These are phyloP conservation scores for Termitomyces bulborhizus DNA, from an alignment of 768 basidiomycete species.

Conservation along the genomic window DNA sequence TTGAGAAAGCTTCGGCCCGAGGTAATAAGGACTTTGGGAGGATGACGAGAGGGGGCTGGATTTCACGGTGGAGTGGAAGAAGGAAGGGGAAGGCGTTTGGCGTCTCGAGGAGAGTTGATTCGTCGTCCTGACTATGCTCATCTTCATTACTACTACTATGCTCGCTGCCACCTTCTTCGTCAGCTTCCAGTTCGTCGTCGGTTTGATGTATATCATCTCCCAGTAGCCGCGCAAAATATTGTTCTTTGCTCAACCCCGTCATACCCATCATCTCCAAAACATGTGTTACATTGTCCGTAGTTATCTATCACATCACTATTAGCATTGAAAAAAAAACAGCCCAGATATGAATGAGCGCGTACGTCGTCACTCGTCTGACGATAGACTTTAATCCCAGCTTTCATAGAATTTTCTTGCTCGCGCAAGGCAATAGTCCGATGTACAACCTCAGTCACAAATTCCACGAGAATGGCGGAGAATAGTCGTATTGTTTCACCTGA, in stretches of 20 bases:
- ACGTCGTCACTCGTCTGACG: constrained; percentile 39
- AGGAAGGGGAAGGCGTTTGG: constrained; percentile 8
- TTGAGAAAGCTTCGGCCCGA: not conserved
- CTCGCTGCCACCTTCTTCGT: not conserved
- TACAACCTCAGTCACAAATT: constrained; percentile 47
- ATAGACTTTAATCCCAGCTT: constrained; percentile 59
- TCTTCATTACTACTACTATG: constrained; percentile 2
- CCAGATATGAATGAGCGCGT: constrained; percentile 1
- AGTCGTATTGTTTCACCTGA: constrained; percentile 43
- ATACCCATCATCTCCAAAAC: constrained; percentile 44
- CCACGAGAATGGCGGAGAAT: constrained; percentile 36
- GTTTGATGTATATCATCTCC: constrained; percentile 2
- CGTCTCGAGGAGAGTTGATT: constrained; percentile 3
- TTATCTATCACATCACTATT: constrained; percentile 28
- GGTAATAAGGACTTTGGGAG: constrained; percentile 10
- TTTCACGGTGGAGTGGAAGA: constrained; percentile 19
- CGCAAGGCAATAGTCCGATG: constrained; percentile 46
- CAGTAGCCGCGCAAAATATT: constrained; percentile 34
- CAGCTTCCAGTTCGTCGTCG: constrained; percentile 3
- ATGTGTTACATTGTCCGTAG: constrained; percentile 36
- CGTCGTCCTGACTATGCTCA: constrained; percentile 4
- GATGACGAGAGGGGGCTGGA: constrained; percentile 17
- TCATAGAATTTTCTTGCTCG: constrained; percentile 54
- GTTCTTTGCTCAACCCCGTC: constrained; percentile 26
- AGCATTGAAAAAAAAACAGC: not conserved